Base-by-base conservation (phyloP, 129 eudicot genomes). In the Flaveria sonorensis region DNA sequence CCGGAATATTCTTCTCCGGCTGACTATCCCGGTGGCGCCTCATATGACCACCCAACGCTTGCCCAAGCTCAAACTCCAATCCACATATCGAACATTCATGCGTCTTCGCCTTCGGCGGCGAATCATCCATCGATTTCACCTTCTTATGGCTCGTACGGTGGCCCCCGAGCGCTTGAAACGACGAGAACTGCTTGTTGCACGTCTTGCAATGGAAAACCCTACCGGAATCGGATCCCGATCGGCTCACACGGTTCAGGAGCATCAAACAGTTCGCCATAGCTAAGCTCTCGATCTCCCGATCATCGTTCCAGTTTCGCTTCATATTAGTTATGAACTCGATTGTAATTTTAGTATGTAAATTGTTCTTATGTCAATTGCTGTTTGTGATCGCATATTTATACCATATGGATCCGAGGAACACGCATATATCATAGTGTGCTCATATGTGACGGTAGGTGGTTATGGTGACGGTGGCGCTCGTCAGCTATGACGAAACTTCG, bases 31-130 rank as follows among this genome's bases (percentile, higher is more conserved):
- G 84, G 75, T 89, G 96, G 68, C 80, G 66, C 75, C 92, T 70
- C 96, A 89, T 89, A 53, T 89, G 96, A 48, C 94, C 94, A 0
- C 94, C 94, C 26, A 89, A 76, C 19, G 94, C 90, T 72, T 89
- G 94, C 36, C 94, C 90, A 1, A 74, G 32, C 71, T 77, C 81
- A 71, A 89, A 87, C 73, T 81, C 82, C 39, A 75, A 21, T 11
- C 96, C 96, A 30, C 96, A 90, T 4, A 87, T 73, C 2, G 87
- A 78, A 71, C 96, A 90, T 60, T 43, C 87, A n/a, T 90, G 92
- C 0, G 56, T 43, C 83, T 85, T 87, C 0, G 81, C 72, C 76
- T 85, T 78, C 2, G n/a, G 63, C 50, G 55, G 71, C 55, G 69
- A 42, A 18, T 71, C 77, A 0, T 74, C 74, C 6, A 43, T 51